Percentiles rank a stretch among this genome's conserved stretches.
phyloP scores from a whole-genome alignment of 108 stramenopile species.

The Cyclotella distinguenda region DNA sequence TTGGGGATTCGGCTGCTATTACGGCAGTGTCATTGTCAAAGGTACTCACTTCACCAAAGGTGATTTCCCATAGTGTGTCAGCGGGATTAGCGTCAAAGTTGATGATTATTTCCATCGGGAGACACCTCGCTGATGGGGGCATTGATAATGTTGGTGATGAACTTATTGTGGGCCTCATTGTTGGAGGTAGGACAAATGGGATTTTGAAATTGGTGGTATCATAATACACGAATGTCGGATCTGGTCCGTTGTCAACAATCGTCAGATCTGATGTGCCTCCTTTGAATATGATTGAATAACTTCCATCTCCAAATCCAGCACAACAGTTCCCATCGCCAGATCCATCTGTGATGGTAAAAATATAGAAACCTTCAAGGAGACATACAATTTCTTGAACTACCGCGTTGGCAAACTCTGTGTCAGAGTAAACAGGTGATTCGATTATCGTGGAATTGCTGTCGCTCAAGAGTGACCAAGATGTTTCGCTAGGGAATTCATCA shows the following conservation, averaged over 20 bases:
- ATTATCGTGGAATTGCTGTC: neutral
- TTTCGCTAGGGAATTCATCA: constrained; percentile 17
- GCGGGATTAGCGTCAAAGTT: constrained; percentile 21
- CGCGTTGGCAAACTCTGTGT: neutral
- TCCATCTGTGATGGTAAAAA: constrained; percentile 9
- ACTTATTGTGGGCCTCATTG: constrained; percentile 14
- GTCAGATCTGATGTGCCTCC: constrained; percentile 1
- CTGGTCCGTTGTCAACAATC: constrained; percentile 19
- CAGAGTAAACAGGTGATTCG: constrained; percentile 6
- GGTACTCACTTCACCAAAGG: neutral
- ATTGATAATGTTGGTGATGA: constrained; percentile 17
- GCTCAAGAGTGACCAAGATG: neutral
- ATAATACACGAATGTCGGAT: constrained; percentile 18
- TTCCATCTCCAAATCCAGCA: constrained; percentile 14
- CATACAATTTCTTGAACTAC: neutral
- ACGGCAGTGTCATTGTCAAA: constrained; percentile 10
- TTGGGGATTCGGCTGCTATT: constrained; percentile 8
- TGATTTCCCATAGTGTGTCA: constrained; percentile 19
- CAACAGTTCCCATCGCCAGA: constrained; percentile 21
- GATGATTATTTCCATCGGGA: constrained; percentile 19
- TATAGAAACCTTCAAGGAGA: constrained; percentile 9
- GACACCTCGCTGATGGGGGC: constrained; percentile 8
- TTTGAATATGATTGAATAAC: constrained; percentile 3
- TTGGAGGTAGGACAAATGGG: constrained; percentile 10
- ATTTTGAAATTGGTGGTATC: constrained; percentile 12